These are phyloP conservation scores for Ustilago lituana DNA, from an alignment of 1,284 basidiomycete genomes.

Conservation along the genomic window DNA sequence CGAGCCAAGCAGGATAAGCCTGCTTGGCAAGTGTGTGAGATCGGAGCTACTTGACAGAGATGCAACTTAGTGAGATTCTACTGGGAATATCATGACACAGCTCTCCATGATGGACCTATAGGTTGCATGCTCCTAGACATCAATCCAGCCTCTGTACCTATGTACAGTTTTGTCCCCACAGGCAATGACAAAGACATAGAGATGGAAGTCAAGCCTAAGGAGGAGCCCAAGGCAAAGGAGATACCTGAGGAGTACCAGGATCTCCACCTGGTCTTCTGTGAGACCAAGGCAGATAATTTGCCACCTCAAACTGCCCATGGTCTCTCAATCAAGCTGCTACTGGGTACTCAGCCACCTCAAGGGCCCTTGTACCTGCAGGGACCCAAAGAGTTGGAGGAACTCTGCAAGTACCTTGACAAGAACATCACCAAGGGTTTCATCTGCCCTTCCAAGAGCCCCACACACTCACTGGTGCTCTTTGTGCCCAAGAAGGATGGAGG, in stretches of 20 bases:
- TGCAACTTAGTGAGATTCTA: too few species aligned
- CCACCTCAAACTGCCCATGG: neutral
- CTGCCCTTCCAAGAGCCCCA: constrained; percentile 35
- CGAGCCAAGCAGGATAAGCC: too few species aligned
- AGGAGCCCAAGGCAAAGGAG: neutral
- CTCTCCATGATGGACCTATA: too few species aligned
- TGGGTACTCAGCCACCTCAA: neutral
- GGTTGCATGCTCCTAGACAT: too few species aligned
- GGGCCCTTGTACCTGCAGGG: too few species aligned
- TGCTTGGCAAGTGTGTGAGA: too few species aligned
- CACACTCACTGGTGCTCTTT: constrained; percentile 68
- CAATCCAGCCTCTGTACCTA: too few species aligned
- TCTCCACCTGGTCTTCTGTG: neutral
- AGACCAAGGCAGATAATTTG: neutral
- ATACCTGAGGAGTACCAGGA: neutral
- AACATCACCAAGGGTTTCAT: constrained; percentile 3
- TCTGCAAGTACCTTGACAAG: neutral
- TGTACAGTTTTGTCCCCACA: too few species aligned
- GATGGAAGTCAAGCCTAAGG: neutral
- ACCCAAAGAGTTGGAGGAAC: constrained; percentile 6
- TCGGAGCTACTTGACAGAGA: too few species aligned
- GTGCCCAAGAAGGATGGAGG: constrained; percentile 69
- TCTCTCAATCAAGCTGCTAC: neutral
- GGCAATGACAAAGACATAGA: too few species aligned
- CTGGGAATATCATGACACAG: too few species aligned